Evolutionary conservation across 345 rosid species (phyloP).

Genomic region (Atalantia buxifolia): DNA sequence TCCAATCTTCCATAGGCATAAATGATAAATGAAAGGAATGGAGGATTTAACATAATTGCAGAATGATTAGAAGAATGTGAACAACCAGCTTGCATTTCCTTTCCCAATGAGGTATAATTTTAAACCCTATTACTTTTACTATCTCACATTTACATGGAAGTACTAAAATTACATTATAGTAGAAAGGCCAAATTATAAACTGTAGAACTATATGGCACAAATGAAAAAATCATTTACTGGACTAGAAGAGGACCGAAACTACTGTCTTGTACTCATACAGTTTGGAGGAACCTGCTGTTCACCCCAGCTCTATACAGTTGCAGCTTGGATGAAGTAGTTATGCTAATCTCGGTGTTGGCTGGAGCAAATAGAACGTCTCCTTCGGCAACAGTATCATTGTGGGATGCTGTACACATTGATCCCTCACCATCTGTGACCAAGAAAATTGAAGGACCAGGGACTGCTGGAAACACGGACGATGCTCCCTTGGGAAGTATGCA

Average conservation of each 20-base stretch:
- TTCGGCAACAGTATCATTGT: slow-evolving; percentile 35
- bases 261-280: slow-evolving; percentile 1
- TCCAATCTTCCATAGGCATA: background rate
- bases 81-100: background rate
- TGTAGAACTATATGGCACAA: background rate
- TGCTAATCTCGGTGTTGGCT: slow-evolving; percentile 50
- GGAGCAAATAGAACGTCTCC: slow-evolving; percentile 88
- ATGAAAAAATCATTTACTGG: slow-evolving; percentile 3
- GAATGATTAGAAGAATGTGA: background rate
- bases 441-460: slow-evolving; percentile 81
- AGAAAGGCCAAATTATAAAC: background rate
- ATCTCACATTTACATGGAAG: slow-evolving; percentile 3
- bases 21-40: too few species aligned
- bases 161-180: background rate
- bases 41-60: too few species aligned
- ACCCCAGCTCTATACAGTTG: slow-evolving; percentile 86
- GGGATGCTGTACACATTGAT: slow-evolving; percentile 37
- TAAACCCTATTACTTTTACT: background rate
- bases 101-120: background rate
- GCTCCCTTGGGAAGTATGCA: slow-evolving; percentile 68
- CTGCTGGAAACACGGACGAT: slow-evolving; percentile 61
- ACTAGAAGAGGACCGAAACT: background rate
- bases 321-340: slow-evolving; percentile 53
- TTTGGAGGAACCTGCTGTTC: slow-evolving; percentile 58
- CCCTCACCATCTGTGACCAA: slow-evolving; percentile 65